phyloP scores from a whole-genome alignment of 176 grass and related monocot genomes.

The Aechmea fasciata region DNA sequence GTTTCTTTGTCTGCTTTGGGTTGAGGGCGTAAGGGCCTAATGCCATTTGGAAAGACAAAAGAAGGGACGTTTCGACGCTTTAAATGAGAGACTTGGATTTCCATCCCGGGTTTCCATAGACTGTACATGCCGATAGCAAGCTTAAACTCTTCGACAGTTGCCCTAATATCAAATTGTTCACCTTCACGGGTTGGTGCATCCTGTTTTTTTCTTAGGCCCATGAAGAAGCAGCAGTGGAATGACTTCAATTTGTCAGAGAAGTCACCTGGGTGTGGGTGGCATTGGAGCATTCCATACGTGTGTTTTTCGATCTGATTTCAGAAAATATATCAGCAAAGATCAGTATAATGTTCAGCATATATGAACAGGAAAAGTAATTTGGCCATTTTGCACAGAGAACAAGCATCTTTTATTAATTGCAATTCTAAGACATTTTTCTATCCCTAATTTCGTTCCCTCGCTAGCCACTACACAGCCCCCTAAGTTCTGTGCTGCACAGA shows the following conservation, averaged over 20 bases:
- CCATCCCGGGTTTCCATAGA: constrained; percentile 58
- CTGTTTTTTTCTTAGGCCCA: constrained; percentile 81
- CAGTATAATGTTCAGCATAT: neutral
- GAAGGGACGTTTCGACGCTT: constrained; percentile 66
- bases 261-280: constrained; percentile 64
- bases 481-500: no score
- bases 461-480: no score
- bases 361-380: no score
- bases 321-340: neutral
- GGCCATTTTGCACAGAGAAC: no score
- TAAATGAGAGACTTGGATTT: constrained; percentile 72
- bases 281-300: constrained; percentile 58
- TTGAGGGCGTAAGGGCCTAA: constrained; percentile 43
- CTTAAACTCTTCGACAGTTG: constrained; percentile 79
- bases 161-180: constrained; percentile 83
- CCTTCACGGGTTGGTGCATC: constrained; percentile 43
- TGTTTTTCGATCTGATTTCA: constrained; percentile 53
- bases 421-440: no score
- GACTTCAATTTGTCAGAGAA: constrained; percentile 54
- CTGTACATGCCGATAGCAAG: constrained; percentile 40
- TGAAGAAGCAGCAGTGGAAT: constrained; percentile 65
- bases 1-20: constrained; percentile 25
- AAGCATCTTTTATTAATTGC: no score
- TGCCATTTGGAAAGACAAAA: constrained; percentile 75
- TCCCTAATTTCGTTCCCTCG: no score